Percentiles rank a stretch among this genome's conserved stretches.
Evolutionary conservation across 495 filamentous ascomycete genomes (phyloP).

Genomic region (Penicillium cataractarum): DNA sequence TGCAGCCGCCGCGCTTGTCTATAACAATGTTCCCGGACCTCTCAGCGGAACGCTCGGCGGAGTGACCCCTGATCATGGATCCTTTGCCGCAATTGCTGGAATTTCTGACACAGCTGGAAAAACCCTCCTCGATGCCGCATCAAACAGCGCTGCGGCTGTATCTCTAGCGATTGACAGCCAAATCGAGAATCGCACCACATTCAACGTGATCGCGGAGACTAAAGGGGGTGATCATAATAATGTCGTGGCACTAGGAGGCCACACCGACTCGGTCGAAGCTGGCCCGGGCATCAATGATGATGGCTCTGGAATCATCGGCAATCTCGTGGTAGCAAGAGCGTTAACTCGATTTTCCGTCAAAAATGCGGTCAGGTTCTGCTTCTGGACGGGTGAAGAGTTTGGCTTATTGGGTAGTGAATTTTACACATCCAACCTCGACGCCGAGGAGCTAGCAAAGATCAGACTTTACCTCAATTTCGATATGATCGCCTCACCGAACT

Average conservation of each 20-base stretch:
- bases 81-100: conserved; percentile 55
- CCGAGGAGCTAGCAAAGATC: conserved; percentile 58
- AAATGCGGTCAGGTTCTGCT: conserved; percentile 71
- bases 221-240: conserved; percentile 67
- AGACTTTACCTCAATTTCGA: conserved; percentile 76
- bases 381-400: conserved; percentile 70
- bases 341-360: conserved; percentile 62
- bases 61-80: conserved; percentile 46
- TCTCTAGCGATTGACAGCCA: conserved; percentile 40
- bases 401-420: conserved; percentile 65
- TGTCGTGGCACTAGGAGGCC: conserved; percentile 64
- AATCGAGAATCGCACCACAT: conserved; percentile 52
- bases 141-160: conserved; percentile 35
- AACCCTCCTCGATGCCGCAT: conserved; percentile 45
- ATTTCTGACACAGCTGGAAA: conserved; percentile 57
- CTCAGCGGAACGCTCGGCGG: conserved; percentile 59
- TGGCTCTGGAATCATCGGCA: conserved; percentile 65
- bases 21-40: conserved; percentile 63
- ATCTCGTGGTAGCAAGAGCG: conserved; percentile 64
- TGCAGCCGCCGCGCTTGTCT: conserved; percentile 62
- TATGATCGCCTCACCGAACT: conserved; percentile 79
- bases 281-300: conserved; percentile 71
- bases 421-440: conserved; percentile 56
- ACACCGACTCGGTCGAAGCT: conserved; percentile 68
- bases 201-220: conserved; percentile 72